These are phyloP conservation scores for Coemansia sp. DNA, from an alignment of 192 early-diverging fungal genomes.

Conservation along the genomic window DNA sequence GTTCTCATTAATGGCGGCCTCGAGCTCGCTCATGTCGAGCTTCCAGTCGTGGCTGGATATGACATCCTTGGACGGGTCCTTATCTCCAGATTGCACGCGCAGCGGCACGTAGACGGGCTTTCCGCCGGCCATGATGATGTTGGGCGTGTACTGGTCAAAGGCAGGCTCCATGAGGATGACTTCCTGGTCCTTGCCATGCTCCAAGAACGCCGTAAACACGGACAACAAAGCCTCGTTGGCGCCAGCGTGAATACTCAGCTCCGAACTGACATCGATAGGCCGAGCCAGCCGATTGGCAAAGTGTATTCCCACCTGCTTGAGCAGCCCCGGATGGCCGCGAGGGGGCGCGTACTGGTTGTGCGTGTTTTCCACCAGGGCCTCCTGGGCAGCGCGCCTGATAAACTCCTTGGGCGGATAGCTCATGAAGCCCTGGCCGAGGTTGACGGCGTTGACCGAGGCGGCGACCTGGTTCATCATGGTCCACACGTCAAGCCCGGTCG, in stretches of 20 bases:
- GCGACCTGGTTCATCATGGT: slow-evolving; percentile 86
- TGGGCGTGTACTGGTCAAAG: slow-evolving; percentile 91
- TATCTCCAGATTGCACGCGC: slow-evolving; percentile 51
- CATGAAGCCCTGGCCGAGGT: slow-evolving; percentile 89
- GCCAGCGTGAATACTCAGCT: slow-evolving; percentile 88
- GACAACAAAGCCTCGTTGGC: slow-evolving; percentile 82
- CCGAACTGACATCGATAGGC: slow-evolving; percentile 67
- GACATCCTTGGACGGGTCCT: slow-evolving; percentile 40
- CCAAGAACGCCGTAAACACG: slow-evolving; percentile 78
- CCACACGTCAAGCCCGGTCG: slow-evolving; percentile 61
- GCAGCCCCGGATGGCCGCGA: slow-evolving; percentile 61
- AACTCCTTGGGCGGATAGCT: slow-evolving; percentile 87
- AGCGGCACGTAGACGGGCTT: slow-evolving; percentile 84
- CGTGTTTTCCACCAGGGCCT: slow-evolving; percentile 61
- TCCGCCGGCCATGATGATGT: slow-evolving; percentile 85
- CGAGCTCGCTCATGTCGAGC: slow-evolving; percentile 79
- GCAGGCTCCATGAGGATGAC: slow-evolving; percentile 95
- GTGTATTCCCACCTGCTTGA: slow-evolving; percentile 71
- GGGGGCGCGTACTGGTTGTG: slow-evolving; percentile 88
- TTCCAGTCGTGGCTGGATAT: slow-evolving; percentile 82
- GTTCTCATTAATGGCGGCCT: slow-evolving; percentile 66
- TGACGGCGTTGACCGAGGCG: slow-evolving; percentile 79
- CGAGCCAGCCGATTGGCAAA: slow-evolving; percentile 71
- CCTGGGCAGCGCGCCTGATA: slow-evolving; percentile 72
- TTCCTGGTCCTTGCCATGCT: slow-evolving; percentile 70